Base-by-base conservation (phyloP, 2,329 filamentous ascomycete genomes). In the Beauveria bassiana region DNA sequence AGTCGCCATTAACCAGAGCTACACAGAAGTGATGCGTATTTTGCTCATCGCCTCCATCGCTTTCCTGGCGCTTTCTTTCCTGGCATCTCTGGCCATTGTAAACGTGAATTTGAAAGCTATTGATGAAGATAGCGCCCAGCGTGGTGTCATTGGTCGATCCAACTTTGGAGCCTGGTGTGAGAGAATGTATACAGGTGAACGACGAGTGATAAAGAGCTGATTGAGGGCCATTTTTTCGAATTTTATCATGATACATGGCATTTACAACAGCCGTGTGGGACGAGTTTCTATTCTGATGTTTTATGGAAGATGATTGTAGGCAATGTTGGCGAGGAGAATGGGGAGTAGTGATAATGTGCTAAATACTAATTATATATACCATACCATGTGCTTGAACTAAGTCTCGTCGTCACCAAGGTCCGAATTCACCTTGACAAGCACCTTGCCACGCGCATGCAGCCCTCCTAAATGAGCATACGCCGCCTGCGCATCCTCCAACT, bases 401-500 rank as follows among this genome's bases (percentile, higher is more conserved):
- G 52, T 64, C 24, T 69, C 69, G 24, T 70, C 64, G 46, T 71
- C 67, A 2, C 62, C 65, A 51, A 70, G 40, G 5, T 63, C 34
- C 1, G 63, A 58, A 62, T 70, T 66, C 16, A 74, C 70, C 64
- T 70, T 70, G 34, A 76, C 70, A 45, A 78, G 63, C 2, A 78
- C 67, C 66, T 78, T 78, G 0, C 76, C 75, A 14, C 68, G 68
- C 0, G 74, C 71, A 62, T 74, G 71, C 34, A 73, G 60, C 18
- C 69, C 72, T 10, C 66, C 68, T 1, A 77, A 49, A 55, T 68
- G 68, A 14, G 67, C 69, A 63, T 75, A 78, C 6, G 73, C 76
- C 64, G 73, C 70, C 55, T 69, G 65, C 6, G 65, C 69, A 51
- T 77, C 66, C 12, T 75, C 72, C 62, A 78, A 74, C 2, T 64